These are phyloP conservation scores for Punctularia strigosozonata DNA, from an alignment of 768 basidiomycete species.

Conservation along the genomic window DNA sequence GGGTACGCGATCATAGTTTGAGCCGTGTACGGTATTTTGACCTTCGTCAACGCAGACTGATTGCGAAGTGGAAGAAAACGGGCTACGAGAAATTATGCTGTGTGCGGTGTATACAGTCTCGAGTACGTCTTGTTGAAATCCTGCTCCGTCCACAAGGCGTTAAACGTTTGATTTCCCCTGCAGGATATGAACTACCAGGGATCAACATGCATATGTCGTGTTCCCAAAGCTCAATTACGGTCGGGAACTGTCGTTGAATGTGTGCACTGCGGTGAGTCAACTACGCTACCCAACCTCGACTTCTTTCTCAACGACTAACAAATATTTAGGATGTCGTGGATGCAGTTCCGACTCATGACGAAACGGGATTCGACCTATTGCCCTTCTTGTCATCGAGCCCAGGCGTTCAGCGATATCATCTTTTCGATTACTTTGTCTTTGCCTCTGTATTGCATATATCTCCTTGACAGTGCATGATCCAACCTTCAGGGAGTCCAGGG, in stretches of 20 bases:
- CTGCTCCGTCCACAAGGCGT: background rate
- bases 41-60: slow-evolving; percentile 42
- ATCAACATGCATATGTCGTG: slow-evolving; percentile 94
- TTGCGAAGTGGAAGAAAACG: slow-evolving; percentile 99
- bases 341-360: slow-evolving; percentile 78
- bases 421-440: no score
- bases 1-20: slow-evolving; percentile 48
- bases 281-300: background rate
- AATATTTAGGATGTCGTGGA: slow-evolving; percentile 63
- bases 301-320: slow-evolving; percentile 6
- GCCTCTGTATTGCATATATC: no score
- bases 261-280: slow-evolving; percentile 82
- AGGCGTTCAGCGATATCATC: no score
- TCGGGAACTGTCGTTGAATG: slow-evolving; percentile 90
- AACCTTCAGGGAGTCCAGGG: no score
- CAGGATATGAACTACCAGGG: slow-evolving; percentile 99
- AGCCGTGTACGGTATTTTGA: background rate
- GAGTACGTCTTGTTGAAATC: slow-evolving; percentile 29
- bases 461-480: no score
- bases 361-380: background rate
- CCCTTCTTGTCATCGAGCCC: no score
- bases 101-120: slow-evolving; percentile 90
- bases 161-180: background rate
- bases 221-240: slow-evolving; percentile 89
- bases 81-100: slow-evolving; percentile 99